Evolutionary conservation across 169 alveolate genomes (phyloP).

Genomic region (Ichthyophthirius multifiliis): DNA sequence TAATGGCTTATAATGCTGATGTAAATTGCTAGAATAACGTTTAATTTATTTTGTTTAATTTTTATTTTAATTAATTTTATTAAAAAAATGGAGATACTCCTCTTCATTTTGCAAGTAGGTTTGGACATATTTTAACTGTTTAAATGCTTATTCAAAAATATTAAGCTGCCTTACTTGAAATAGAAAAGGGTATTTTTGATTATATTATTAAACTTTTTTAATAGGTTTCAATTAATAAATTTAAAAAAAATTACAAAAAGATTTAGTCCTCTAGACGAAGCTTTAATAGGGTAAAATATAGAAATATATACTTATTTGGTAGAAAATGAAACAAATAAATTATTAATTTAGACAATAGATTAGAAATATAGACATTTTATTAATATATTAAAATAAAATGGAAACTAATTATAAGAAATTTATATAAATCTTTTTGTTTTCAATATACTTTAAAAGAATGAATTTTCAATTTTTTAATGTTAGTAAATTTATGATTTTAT

Average conservation of each 20-base stretch:
- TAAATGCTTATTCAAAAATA: not conserved
- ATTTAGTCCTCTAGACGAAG: not conserved
- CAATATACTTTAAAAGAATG: not conserved
- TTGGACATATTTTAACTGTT: slow-evolving; percentile 21
- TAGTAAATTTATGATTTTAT: not conserved
- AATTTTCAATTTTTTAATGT: not conserved
- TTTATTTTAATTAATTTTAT: not conserved
- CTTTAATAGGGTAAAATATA: not conserved
- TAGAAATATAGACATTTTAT: not conserved
- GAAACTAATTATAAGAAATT: not conserved
- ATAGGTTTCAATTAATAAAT: not conserved
- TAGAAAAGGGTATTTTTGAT: not conserved
- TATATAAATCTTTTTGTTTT: not conserved
- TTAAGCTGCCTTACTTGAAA: slow-evolving; percentile 4
- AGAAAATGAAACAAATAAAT: not conserved
- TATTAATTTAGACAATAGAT: not conserved
- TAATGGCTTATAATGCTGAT: slow-evolving; percentile 25
- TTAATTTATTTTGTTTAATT: not conserved
- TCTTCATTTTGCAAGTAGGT: slow-evolving; percentile 16
- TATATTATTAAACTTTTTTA: not conserved
- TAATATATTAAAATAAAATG: not conserved
- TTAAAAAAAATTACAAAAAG: not conserved
- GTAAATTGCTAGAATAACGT: slow-evolving; percentile 21
- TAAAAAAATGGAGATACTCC: slow-evolving; percentile 29
- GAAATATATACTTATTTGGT: not conserved